Percentiles rank a stretch among this genome's conserved stretches.
Evolutionary conservation across 495 filamentous ascomycete species (phyloP).

Genomic region (Trichocladium antarcticum): DNA sequence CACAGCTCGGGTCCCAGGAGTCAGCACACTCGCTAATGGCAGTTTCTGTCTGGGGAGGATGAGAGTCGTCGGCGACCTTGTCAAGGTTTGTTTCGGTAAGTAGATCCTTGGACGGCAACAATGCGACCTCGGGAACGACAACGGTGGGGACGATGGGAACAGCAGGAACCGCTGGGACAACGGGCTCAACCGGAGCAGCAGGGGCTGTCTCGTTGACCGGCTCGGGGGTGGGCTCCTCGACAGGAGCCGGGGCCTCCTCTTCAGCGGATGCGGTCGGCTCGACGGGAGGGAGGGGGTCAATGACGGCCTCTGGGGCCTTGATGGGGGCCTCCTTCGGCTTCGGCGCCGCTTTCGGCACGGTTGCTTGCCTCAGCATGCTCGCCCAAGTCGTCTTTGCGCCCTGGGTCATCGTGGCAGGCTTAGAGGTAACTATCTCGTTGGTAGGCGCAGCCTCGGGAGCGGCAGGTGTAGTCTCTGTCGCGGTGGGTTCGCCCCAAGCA

Average conservation of each 20-base stretch:
- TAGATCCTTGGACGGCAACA: constrained; percentile 65
- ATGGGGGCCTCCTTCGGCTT: constrained; percentile 37
- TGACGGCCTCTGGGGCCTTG: constrained; percentile 29
- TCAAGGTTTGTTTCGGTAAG: constrained; percentile 88
- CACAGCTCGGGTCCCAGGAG: constrained; percentile 58
- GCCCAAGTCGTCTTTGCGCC: constrained; percentile 47
- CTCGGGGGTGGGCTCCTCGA: constrained; percentile 24
- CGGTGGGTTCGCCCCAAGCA: constrained; percentile 15
- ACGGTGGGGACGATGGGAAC: constrained; percentile 26
- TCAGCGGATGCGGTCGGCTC: constrained; percentile 17
- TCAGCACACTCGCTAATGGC: constrained; percentile 85
- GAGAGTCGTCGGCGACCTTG: constrained; percentile 69
- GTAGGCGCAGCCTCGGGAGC: constrained; percentile 15
- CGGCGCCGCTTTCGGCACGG: constrained; percentile 32
- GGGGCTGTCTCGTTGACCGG: constrained; percentile 19
- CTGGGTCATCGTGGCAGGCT: constrained; percentile 26
- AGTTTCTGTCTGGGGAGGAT: constrained; percentile 64
- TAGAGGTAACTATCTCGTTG: constrained; percentile 18
- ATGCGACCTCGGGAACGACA: constrained; percentile 41
- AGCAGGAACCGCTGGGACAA: constrained; percentile 14
- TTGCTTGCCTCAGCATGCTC: constrained; percentile 43
- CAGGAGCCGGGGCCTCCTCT: constrained; percentile 27
- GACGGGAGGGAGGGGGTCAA: constrained; percentile 30
- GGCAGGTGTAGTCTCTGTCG: constrained; percentile 9
- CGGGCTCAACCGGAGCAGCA: constrained; percentile 9